Percentiles rank a stretch among this genome's conserved stretches.
Evolutionary conservation across 2,329 filamentous ascomycete genomes (phyloP).

Genomic region (Seiridium cupressi): DNA sequence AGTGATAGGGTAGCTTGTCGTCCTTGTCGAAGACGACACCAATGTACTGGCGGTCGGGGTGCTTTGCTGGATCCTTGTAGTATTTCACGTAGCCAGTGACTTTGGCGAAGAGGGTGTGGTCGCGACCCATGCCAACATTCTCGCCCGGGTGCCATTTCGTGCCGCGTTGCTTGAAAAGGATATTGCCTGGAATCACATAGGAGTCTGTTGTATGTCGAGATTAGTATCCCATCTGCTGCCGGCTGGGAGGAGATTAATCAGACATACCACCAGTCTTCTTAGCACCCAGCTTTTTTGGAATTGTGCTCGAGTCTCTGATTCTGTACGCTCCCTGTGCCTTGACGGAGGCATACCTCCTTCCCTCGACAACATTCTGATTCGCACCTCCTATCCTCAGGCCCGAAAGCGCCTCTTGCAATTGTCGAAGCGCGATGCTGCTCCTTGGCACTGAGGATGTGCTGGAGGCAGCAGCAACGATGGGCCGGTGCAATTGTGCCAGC

Average conservation of each 20-base stretch:
- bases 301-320: slow-evolving; percentile 55
- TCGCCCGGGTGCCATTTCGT: slow-evolving; percentile 94
- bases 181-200: slow-evolving; percentile 93
- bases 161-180: slow-evolving; percentile 95
- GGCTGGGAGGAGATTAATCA: neutral
- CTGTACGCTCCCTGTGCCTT: slow-evolving; percentile 70
- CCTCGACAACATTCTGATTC: slow-evolving; percentile 39
- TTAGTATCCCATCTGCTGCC: neutral
- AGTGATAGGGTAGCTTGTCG: slow-evolving; percentile 75
- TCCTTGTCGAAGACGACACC: slow-evolving; percentile 84
- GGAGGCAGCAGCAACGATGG: slow-evolving; percentile 35
- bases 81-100: slow-evolving; percentile 91
- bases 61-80: slow-evolving; percentile 81
- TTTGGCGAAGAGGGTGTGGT: slow-evolving; percentile 91
- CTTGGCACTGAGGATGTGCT: slow-evolving; percentile 17
- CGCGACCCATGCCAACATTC: slow-evolving; percentile 90
- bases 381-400: slow-evolving; percentile 25
- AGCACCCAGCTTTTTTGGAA: slow-evolving; percentile 83
- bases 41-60: slow-evolving; percentile 91
- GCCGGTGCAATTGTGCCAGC: slow-evolving; percentile 42
- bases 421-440: slow-evolving; percentile 22
- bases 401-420: slow-evolving; percentile 29
- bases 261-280: slow-evolving; percentile 86
- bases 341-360: slow-evolving; percentile 55
- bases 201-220: slow-evolving; percentile 56